phyloP scores from a whole-genome alignment of 2,329 filamentous ascomycete species.

The Cercospora sojina region DNA sequence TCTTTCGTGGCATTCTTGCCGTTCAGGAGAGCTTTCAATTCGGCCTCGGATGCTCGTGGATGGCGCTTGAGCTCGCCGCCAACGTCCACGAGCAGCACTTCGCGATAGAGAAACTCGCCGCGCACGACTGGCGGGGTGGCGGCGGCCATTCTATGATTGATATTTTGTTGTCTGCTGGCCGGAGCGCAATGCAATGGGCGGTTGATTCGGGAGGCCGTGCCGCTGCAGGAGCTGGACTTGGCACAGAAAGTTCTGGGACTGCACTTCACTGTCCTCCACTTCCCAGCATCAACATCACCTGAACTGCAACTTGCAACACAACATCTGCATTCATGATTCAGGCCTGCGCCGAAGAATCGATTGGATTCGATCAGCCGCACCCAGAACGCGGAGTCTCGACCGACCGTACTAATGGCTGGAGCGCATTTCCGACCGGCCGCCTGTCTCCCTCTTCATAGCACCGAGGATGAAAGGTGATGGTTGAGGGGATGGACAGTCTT shows the following conservation, averaged over 20 bases:
- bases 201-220: not conserved
- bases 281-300: not conserved
- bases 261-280: not conserved
- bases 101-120: constrained; percentile 36
- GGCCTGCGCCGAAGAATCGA: not conserved
- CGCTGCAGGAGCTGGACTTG: not conserved
- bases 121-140: constrained; percentile 24
- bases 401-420: not conserved
- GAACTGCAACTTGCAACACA: not conserved
- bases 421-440: not conserved
- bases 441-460: not conserved
- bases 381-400: not conserved
- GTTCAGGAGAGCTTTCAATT: constrained; percentile 29
- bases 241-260: not conserved
- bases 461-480: too few relatives aligned
- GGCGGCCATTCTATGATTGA: not conserved
- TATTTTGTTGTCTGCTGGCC: not conserved
- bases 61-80: constrained; percentile 34
- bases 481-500: too few relatives aligned
- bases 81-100: constrained; percentile 32
- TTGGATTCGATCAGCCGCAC: not conserved
- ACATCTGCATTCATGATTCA: not conserved
- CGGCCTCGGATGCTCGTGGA: constrained; percentile 30
- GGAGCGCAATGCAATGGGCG: not conserved
- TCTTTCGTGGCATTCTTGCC: constrained; percentile 42